Evolutionary conservation across 306 rosid species (phyloP), one percentile per base, ranked within the genome.

Genomic region (Citrullus mucosospermus): DNA sequence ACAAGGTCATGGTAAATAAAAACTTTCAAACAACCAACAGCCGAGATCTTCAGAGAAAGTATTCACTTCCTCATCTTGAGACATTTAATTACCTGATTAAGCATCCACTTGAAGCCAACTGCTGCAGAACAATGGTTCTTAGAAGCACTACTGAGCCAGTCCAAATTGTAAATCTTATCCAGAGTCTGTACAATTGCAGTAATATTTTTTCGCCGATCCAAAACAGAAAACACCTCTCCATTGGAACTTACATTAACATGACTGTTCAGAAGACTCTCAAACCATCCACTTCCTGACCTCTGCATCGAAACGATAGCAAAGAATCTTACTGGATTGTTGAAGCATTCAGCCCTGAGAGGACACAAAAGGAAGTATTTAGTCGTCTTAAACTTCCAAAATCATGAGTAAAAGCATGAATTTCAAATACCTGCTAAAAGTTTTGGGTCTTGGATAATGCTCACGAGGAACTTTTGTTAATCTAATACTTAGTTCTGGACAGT

Each of bases 21-120:
- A 67, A 39, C 17, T 61, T 61, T 3, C 48, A 36, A 8, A 67
- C 9, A 30, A 63, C 44, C 70, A 67, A 66, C 43, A 22, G 44
- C 60, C 22, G 9, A 12, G 44, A 58, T 55, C 57, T 28, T 73
- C 32, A 67, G 32, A 17, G 32, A 54, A 6, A 36, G 12, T 14
- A 5, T 18, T 66, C 14, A 34, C 28, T 34, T 17, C 73, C 73
- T 28, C 53, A 67, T 4, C 51, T 13, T 58, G 78, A 50, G 67
- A 25, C 66, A 66, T 78, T 66, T 13, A 22, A 10, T 78, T 82
- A 95, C 99, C 97, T 95, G 99, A 85, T 95, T 95, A 81, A 95
- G 91, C 99, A 95, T 95, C 99, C 99, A 95, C 93, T 95, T 95
- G 81, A 95, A 90, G 85, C 99, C 99, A 82, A 87, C 87, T 65